Evolutionary conservation across 441 rosid genomes (phyloP), one percentile per base, ranked within the genome.

Genomic region (Capsella rubella): DNA sequence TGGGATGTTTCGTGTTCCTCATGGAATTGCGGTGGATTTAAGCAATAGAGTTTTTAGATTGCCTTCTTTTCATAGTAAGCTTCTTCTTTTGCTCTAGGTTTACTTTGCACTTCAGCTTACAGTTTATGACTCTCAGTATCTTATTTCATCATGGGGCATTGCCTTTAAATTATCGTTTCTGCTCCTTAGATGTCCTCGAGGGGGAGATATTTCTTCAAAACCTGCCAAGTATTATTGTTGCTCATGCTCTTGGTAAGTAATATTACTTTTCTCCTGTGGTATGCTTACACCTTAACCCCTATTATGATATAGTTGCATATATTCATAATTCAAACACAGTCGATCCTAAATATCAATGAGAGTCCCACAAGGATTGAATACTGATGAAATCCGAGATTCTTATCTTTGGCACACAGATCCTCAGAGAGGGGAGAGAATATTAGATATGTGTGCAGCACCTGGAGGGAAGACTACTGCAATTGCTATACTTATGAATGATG

Each of bases 401-500:
- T 76, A 29, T 61, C 69, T 76, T 65, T 69, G 70, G 52, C 29
- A 0, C 49, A 25, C 80, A 90, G 99, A 95, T 87, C 99, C 99
- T 87, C 92, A 87, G 43, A 89, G 78, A 79, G 99, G 99, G 69
- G 99, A 95, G 79, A 84, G 87, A 40, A 79, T 95, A 82, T 73
- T 95, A 72, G 99, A 95, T 79, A 95, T 92, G 99, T 95, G 99
- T 72, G 99, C 99, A 51, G 97, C 98, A 39, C 99, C 98, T 0
- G 99, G 99, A 72, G 99, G 99, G 66, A 95, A 95, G 78, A 95
- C 99, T 61, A 92, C 99, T 60, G 97, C 95, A 74, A 87, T 92
- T 78, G 96, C 99, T 60, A 82, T 84, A 59, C 87, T 89, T 74
- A 92, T 95, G 96, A 85, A 89, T 75, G 91, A 89, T 81, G 87